Evolutionary conservation across 2,329 filamentous ascomycete species (phyloP), one percentile per base, ranked within the genome.

Genomic region (Botrytis tulipae): DNA sequence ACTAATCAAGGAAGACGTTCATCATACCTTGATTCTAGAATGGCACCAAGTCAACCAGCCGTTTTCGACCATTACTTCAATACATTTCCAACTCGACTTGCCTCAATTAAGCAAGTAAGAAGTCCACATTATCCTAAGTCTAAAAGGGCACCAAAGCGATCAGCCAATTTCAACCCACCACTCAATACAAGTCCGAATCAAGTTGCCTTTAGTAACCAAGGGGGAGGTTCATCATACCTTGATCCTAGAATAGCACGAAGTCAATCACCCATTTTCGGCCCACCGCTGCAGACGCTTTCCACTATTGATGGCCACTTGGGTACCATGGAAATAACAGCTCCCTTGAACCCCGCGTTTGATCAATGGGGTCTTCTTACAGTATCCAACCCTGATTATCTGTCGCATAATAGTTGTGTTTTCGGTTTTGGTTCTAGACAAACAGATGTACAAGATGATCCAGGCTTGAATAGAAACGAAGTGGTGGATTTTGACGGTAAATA

Each of bases 1-100:
- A 6, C 2, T 3, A 7, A 7, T 4, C 25, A n/a, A 51, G 25
- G 10, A 51, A 10, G 25, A n/a, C 3, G 10, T n/a, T 14, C 48
- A 51, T 14, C 2, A 1, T n/a, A n/a, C 25, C 2, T 0, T 3
- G 12, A n/a, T 1, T 0, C 10, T n/a, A 12, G 48, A 6, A 51
- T 51, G 48, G 1, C 12, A 51, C 5, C 12, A n/a, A n/a, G 1
- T n/a, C 48, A n/a, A 51, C 2, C 8, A 51, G 4, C 25, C 5
- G 3, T 3, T 51, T 51, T n/a, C 25, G 5, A 25, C 48, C 22
- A 1, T n/a, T 0, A 0, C 14, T 1, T 51, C 7, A 46, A 22
- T 22, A 22, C 44, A 9, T 2, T 1, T 46, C 2, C 7, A 1
- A 22, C 1, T 46, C 44, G 20, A 22, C 7, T 3, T 46, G 2